Percentiles rank a stretch among this genome's conserved stretches.
These are phyloP conservation scores for Botrytis hyacinthi DNA, from an alignment of 2,329 filamentous ascomycete species.

Conservation along the genomic window DNA sequence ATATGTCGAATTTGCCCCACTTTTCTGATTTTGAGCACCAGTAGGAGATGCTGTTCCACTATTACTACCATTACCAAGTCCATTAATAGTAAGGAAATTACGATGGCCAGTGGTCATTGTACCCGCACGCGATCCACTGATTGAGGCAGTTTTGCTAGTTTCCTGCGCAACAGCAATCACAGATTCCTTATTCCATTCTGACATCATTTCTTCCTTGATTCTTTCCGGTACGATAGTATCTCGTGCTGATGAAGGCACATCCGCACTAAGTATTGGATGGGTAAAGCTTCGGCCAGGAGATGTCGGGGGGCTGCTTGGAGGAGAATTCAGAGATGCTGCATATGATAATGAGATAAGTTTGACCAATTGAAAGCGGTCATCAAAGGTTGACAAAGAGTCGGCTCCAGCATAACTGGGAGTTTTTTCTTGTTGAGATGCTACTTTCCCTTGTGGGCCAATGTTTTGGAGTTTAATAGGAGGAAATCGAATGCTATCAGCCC, in stretches of 20 bases:
- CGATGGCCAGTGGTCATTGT: constrained; percentile 48
- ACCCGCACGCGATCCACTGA: constrained; percentile 70
- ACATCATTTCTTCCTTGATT: constrained; percentile 72
- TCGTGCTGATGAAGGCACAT: constrained; percentile 42
- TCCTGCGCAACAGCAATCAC: constrained; percentile 68
- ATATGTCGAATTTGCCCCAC: constrained; percentile 35
- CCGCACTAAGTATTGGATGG: constrained; percentile 57
- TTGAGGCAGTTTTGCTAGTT: constrained; percentile 67
- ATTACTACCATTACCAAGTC: constrained; percentile 44
- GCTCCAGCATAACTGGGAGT: constrained; percentile 54
- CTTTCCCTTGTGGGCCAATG: constrained; percentile 54
- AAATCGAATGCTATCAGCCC: constrained; percentile 71
- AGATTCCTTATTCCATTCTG: constrained; percentile 75
- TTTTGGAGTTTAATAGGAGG: constrained; percentile 64
- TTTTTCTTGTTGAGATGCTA: constrained; percentile 45
- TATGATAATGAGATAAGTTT: constrained; percentile 74
- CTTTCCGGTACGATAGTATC: constrained; percentile 61
- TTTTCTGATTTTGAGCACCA: constrained; percentile 38
- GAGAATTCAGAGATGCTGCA: constrained; percentile 57
- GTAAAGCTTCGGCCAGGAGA: constrained; percentile 66
- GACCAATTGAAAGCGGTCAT: constrained; percentile 68
- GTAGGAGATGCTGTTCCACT: constrained; percentile 47
- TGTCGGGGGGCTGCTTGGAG: constrained; percentile 65
- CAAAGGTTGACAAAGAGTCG: constrained; percentile 70
- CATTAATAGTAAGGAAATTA: constrained; percentile 59